A percentile compares a stretch with the other conserved stretches of the same genome.
Evolutionary conservation across 2,329 filamentous ascomycete genomes (phyloP).

Genomic region (Penicillium sp.): DNA sequence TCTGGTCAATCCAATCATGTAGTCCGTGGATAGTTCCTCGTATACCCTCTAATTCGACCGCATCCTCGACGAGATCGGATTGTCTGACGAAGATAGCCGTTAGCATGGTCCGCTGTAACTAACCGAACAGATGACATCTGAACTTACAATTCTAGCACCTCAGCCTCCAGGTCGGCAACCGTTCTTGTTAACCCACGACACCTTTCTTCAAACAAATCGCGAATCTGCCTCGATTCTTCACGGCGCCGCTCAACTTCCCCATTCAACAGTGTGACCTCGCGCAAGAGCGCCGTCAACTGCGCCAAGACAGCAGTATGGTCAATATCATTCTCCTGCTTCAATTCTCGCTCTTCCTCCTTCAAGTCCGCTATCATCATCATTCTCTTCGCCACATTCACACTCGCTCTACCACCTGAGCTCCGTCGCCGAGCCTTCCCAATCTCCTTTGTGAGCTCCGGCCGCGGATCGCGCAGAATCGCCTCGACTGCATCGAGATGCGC

Average conservation of each 20-base stretch:
- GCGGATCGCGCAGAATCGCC: slow-evolving; percentile 31
- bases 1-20: slow-evolving; percentile 37
- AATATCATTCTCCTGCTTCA: slow-evolving; percentile 4
- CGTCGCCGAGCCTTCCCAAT: slow-evolving; percentile 17
- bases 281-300: slow-evolving; percentile 30
- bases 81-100: slow-evolving; percentile 24
- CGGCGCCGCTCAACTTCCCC: slow-evolving; percentile 34
- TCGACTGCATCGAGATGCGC: slow-evolving; percentile 46
- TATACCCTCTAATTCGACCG: slow-evolving; percentile 41
- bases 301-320: slow-evolving; percentile 17
- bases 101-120: background rate
- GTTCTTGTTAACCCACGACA: slow-evolving; percentile 61
- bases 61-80: slow-evolving; percentile 38
- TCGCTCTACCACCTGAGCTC: background rate
- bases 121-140: background rate
- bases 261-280: slow-evolving; percentile 33
- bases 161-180: slow-evolving; percentile 63
- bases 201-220: slow-evolving; percentile 62
- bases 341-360: background rate
- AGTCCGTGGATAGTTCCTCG: slow-evolving; percentile 42
- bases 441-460: slow-evolving; percentile 25
- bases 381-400: background rate
- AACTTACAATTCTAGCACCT: slow-evolving; percentile 60
- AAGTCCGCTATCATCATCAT: background rate
- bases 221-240: slow-evolving; percentile 58